Conservation (phyloP, 352 stramenopile species). For the Globisporangium emineosum region DNA sequence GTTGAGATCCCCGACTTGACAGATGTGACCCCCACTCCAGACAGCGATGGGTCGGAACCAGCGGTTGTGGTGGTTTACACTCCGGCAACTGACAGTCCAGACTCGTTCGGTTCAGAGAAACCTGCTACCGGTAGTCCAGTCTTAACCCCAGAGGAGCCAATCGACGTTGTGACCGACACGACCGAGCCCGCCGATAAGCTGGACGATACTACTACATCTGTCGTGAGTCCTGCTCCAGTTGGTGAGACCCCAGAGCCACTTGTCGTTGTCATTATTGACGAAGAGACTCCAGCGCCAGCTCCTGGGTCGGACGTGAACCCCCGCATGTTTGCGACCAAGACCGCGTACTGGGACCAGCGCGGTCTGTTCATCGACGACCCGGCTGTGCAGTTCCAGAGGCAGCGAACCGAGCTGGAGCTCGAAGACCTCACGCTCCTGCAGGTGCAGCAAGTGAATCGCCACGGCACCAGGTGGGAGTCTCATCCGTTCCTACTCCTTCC, state of each 20-base stretch:
- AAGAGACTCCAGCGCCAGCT: background rate
- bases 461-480: conserved; percentile 45
- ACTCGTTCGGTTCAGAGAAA: background rate
- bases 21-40: background rate
- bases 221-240: background rate
- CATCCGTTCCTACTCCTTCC: no score
- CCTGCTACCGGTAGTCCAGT: background rate
- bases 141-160: background rate
- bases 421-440: conserved; percentile 21
- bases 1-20: background rate
- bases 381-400: background rate
- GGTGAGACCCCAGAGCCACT: background rate
- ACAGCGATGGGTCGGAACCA: background rate
- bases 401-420: background rate
- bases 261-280: background rate
- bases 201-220: background rate
- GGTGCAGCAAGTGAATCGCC: conserved; percentile 49
- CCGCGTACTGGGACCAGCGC: conserved; percentile 9
- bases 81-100: background rate
- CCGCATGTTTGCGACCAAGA: conserved; percentile 6
- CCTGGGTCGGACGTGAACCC: conserved; percentile 3
- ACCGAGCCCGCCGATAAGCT: background rate
- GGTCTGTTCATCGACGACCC: background rate
- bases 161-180: background rate
- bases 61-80: conserved; percentile 3